These are phyloP conservation scores for Kokia cookei DNA, from an alignment of 441 rosid species.

Conservation along the genomic window DNA sequence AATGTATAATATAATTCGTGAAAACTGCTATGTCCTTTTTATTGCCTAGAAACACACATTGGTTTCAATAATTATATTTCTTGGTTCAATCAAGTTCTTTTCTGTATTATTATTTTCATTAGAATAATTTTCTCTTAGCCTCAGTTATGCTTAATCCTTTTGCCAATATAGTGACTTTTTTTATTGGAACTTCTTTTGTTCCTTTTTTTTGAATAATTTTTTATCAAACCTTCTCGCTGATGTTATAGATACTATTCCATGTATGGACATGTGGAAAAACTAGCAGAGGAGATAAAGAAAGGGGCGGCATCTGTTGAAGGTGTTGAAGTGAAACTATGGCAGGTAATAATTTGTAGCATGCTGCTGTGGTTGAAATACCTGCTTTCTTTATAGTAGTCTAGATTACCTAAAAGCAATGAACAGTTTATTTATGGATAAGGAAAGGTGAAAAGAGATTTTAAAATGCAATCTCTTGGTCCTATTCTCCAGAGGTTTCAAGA, in stretches of 20 bases:
- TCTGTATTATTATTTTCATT: neutral
- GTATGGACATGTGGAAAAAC: slow-evolving; percentile 92
- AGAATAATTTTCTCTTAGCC: neutral
- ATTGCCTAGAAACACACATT: neutral
- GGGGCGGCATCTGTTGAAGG: slow-evolving; percentile 96
- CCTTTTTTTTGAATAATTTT: neutral
- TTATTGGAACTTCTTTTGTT: neutral
- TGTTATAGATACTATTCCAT: slow-evolving; percentile 80
- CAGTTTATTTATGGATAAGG: neutral
- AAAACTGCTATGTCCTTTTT: neutral
- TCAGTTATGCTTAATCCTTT: neutral
- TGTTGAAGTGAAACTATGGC: slow-evolving; percentile 91
- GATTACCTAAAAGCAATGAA: neutral
- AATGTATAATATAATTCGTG: neutral
- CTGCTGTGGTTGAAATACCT: slow-evolving; percentile 5
- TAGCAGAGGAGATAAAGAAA: slow-evolving; percentile 86
- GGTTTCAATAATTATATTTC: neutral
- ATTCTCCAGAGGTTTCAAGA: neutral
- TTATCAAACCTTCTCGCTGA: slow-evolving; percentile 6
- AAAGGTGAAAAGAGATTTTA: neutral
- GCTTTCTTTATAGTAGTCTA: neutral
- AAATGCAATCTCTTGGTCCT: neutral
- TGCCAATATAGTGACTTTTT: neutral
- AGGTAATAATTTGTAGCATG: slow-evolving; percentile 39
- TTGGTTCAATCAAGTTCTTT: slow-evolving; percentile 9